A percentile compares a stretch with the other conserved stretches of the same genome.
These are phyloP conservation scores for Lentinula boryana DNA, from an alignment of 768 basidiomycete genomes.

Conservation along the genomic window DNA sequence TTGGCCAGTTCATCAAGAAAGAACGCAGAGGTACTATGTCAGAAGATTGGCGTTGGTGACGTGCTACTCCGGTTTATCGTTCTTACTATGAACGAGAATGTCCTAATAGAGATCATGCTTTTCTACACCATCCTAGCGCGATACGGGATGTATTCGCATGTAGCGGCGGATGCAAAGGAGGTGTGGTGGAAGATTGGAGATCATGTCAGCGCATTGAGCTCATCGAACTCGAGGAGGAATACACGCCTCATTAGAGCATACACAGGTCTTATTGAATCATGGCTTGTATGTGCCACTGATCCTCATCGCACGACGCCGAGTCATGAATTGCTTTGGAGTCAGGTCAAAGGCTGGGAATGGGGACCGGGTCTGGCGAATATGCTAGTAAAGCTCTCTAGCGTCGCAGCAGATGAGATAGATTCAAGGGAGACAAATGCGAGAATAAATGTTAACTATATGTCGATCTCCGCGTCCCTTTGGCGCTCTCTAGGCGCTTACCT, in stretches of 20 bases:
- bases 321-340: constrained; percentile 90
- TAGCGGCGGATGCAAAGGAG: constrained; percentile 53
- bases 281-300: constrained; percentile 83
- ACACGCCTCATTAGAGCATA: constrained; percentile 32
- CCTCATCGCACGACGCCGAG: constrained; percentile 83
- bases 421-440: background rate
- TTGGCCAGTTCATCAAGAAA: constrained; percentile 63
- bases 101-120: constrained; percentile 52
- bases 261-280: constrained; percentile 55
- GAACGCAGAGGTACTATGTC: constrained; percentile 40
- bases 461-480: constrained; percentile 33
- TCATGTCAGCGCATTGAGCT: background rate
- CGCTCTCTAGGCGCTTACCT: constrained; percentile 60
- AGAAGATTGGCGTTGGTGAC: constrained; percentile 24
- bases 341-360: constrained; percentile 79
- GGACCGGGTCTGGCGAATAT: constrained; percentile 42
- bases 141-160: constrained; percentile 74
- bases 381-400: constrained; percentile 14
- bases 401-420: background rate
- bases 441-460: constrained; percentile 12
- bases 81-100: constrained; percentile 46
- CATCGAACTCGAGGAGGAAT: constrained; percentile 9
- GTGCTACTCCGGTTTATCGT: constrained; percentile 65
- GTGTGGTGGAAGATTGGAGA: constrained; percentile 8
- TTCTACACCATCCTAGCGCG: constrained; percentile 62